Evolutionary conservation across 1,284 basidiomycete genomes (phyloP).

Genomic region (Trametes pubescens): DNA sequence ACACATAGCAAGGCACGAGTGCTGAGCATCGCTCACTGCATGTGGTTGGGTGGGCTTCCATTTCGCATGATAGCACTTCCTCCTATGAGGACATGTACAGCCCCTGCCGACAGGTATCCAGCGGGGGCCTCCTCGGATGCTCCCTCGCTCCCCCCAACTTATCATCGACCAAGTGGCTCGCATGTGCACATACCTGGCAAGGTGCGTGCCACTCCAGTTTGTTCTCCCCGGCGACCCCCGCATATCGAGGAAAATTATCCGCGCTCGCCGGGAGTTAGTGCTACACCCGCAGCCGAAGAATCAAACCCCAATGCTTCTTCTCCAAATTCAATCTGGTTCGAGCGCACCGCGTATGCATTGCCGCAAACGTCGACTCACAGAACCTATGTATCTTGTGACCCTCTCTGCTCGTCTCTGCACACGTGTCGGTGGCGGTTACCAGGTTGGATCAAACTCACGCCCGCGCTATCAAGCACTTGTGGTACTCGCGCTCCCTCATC

Average conservation of each 20-base stretch:
- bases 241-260: too few species aligned
- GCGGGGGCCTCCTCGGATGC: too few species aligned
- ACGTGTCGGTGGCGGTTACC: not conserved
- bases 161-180: too few species aligned
- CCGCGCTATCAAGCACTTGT: not conserved
- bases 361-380: too few species aligned
- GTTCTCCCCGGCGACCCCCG: not conserved
- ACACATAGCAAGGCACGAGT: not conserved
- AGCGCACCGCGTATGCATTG: not conserved
- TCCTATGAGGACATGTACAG: not conserved
- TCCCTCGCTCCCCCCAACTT: not conserved
- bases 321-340: not conserved
- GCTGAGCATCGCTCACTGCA: slow-evolving; percentile 5
- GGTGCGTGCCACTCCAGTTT: too few species aligned
- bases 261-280: not conserved
- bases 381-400: not conserved
- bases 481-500: not conserved
- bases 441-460: not conserved
- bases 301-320: not conserved
- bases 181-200: too few species aligned
- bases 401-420: not conserved
- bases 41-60: slow-evolving; percentile 1
- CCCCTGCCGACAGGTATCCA: not conserved
- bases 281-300: not conserved
- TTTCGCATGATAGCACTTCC: slow-evolving; percentile 14